Evolutionary conservation across 495 filamentous ascomycete genomes (phyloP).

Genomic region (Podospora sp.): DNA sequence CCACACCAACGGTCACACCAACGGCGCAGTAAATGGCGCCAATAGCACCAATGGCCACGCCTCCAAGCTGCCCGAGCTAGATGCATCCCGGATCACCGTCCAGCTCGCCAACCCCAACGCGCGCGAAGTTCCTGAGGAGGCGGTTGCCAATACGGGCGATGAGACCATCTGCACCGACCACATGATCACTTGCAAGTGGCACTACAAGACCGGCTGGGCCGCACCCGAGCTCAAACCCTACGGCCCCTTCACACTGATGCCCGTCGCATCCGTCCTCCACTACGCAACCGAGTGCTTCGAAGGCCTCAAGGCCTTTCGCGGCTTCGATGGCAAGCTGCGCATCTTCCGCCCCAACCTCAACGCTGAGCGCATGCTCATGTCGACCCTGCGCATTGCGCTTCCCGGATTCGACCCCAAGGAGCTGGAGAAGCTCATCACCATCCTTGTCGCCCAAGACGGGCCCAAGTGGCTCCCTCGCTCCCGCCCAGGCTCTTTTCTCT

Average conservation of each 20-base stretch:
- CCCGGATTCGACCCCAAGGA: conserved; percentile 72
- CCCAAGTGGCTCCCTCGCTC: conserved; percentile 78
- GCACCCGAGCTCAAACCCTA: conserved; percentile 78
- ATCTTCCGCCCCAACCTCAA: conserved; percentile 85
- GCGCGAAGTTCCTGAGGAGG: conserved; percentile 67
- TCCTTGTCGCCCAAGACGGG: conserved; percentile 68
- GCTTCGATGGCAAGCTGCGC: conserved; percentile 77
- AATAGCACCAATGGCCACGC: conserved; percentile 30
- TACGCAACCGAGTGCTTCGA: conserved; percentile 95
- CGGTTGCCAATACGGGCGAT: conserved; percentile 45
- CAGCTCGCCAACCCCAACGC: conserved; percentile 64
- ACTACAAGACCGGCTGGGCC: conserved; percentile 66
- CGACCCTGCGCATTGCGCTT: conserved; percentile 72
- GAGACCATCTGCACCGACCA: conserved; percentile 79
- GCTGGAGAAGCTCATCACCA: conserved; percentile 74
- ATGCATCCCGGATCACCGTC: conserved; percentile 73
- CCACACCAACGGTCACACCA: conserved; percentile 33
- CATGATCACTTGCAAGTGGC: conserved; percentile 83
- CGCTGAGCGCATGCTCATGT: conserved; percentile 70
- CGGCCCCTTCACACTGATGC: conserved; percentile 77
- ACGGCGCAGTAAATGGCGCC: conserved; percentile 22
- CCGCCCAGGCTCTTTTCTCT: conserved; percentile 69
- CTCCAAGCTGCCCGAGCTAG: conserved; percentile 49
- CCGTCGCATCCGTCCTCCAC: conserved; percentile 82
- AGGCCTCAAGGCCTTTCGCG: conserved; percentile 85